Conservation (phyloP, 345 rosid species). For the Turnera subulata region DNA sequence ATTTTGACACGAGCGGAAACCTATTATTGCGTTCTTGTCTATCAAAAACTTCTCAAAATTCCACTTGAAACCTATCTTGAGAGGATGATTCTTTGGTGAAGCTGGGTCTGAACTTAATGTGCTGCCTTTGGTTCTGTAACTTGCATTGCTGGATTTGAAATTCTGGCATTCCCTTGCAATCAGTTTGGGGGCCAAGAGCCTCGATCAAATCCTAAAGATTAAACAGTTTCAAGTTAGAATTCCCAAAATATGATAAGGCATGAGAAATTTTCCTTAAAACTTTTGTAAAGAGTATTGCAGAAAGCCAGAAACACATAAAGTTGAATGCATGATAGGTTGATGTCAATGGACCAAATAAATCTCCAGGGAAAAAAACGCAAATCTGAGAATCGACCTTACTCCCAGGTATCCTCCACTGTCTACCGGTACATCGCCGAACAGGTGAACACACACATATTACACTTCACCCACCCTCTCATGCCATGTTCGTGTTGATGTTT, state of each 20-base stretch:
- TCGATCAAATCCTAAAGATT: slow-evolving; percentile 29
- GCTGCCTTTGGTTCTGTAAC: background rate
- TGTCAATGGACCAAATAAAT: slow-evolving; percentile 26
- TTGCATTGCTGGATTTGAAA: slow-evolving; percentile 21
- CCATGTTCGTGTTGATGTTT: too few species aligned
- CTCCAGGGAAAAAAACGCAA: too few species aligned
- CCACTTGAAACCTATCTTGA: too few species aligned
- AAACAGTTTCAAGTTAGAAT: slow-evolving; percentile 25
- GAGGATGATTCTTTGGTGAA: too few species aligned
- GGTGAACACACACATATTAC: too few species aligned
- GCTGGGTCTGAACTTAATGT: background rate
- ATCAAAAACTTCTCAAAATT: too few species aligned
- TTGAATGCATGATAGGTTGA: slow-evolving; percentile 20
- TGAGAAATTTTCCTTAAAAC: background rate
- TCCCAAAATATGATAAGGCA: slow-evolving; percentile 29
- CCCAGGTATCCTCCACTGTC: too few species aligned
- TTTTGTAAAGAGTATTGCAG: background rate
- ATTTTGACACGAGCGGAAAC: too few species aligned
- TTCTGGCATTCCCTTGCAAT: slow-evolving; percentile 33
- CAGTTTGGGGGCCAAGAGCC: slow-evolving; percentile 33
- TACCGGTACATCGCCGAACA: too few species aligned
- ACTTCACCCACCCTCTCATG: too few species aligned
- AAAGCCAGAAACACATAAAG: background rate
- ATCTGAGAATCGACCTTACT: too few species aligned
- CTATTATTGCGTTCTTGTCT: too few species aligned